These are phyloP conservation scores for Leptomonas pyrrhocoris DNA, from an alignment of 208 protist species.

Conservation along the genomic window DNA sequence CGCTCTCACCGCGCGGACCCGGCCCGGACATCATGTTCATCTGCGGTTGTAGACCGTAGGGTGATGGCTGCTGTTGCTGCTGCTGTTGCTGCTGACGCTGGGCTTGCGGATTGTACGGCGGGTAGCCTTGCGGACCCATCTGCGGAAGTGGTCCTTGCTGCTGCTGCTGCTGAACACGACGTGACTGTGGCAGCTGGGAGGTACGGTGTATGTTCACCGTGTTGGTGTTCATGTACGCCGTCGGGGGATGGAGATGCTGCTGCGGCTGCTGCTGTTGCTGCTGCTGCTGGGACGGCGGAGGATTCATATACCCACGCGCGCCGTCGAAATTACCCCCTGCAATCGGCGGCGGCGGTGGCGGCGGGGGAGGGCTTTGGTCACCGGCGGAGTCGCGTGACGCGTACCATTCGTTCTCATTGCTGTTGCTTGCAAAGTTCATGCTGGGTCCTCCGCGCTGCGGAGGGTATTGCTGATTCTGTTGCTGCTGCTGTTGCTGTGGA, in stretches of 20 bases:
- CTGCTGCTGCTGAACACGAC: slow-evolving; percentile 9
- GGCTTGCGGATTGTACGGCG: slow-evolving; percentile 2
- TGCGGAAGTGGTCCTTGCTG: slow-evolving; percentile 6
- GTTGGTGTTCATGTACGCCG: slow-evolving; percentile 23
- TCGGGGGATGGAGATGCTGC: slow-evolving; percentile 26
- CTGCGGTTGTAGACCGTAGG: slow-evolving; percentile 1
- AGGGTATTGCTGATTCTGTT: not conserved
- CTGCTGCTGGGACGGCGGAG: not conserved
- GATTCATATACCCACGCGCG: not conserved
- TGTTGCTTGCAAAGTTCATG: not conserved
- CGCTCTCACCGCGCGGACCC: not conserved
- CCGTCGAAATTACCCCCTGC: not conserved
- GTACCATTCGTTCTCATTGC: not conserved
- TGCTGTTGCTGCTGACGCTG: not conserved
- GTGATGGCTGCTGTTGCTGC: slow-evolving; percentile 1
- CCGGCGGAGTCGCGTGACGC: not conserved
- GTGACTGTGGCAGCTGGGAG: not conserved
- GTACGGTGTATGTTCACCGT: not conserved
- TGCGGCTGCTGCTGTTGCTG: slow-evolving; percentile 11
- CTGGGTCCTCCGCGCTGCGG: slow-evolving; percentile 5
- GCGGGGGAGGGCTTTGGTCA: slow-evolving; percentile 4
- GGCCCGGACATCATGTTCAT: not conserved
- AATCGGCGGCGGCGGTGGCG: slow-evolving; percentile 18
- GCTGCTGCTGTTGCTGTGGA: not conserved
- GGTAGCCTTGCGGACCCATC: slow-evolving; percentile 5